phyloP scores from a whole-genome alignment of 495 filamentous ascomycete species.

The Hypoxylon trugodes region DNA sequence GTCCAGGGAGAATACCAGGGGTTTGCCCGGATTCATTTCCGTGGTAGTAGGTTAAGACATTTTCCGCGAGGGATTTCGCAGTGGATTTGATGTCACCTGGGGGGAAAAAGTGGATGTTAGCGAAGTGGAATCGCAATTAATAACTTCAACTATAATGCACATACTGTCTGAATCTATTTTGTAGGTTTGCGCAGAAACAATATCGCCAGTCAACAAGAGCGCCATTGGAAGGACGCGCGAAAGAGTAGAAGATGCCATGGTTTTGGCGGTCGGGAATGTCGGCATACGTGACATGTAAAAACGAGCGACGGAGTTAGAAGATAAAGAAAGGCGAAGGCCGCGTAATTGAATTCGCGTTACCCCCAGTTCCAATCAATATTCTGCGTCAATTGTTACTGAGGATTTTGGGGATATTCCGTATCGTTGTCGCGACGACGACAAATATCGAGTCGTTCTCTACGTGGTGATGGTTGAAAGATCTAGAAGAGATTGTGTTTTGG shows the following conservation, averaged over 20 bases:
- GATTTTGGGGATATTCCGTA: not conserved
- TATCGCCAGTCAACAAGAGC: conserved; percentile 19
- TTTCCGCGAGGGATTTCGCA: conserved; percentile 64
- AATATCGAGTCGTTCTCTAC: conserved; percentile 1
- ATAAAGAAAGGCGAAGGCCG: conserved; percentile 9
- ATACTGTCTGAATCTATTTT: conserved; percentile 40
- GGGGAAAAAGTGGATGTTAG: conserved; percentile 13
- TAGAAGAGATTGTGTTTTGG: conserved; percentile 5
- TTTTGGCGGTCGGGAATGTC: conserved; percentile 4
- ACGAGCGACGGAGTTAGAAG: conserved; percentile 33
- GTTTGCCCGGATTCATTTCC: conserved; percentile 64
- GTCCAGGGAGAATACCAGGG: conserved; percentile 70
- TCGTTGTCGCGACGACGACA: not conserved
- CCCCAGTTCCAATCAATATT: not conserved
- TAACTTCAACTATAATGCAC: too few species aligned
- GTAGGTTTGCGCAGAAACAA: conserved; percentile 34
- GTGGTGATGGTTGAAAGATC: not conserved
- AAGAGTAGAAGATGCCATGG: conserved; percentile 31
- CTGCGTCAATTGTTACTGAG: conserved; percentile 4
- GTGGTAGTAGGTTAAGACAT: conserved; percentile 67
- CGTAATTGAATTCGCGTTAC: not conserved
- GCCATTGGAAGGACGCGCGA: conserved; percentile 21
- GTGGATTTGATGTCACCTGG: conserved; percentile 62
- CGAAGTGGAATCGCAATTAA: not conserved
- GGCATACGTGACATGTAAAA: conserved; percentile 8